Percentiles rank a stretch among this genome's conserved stretches.
phyloP scores from a whole-genome alignment of 306 rosid genomes.

The Aeschynomene evenia region DNA sequence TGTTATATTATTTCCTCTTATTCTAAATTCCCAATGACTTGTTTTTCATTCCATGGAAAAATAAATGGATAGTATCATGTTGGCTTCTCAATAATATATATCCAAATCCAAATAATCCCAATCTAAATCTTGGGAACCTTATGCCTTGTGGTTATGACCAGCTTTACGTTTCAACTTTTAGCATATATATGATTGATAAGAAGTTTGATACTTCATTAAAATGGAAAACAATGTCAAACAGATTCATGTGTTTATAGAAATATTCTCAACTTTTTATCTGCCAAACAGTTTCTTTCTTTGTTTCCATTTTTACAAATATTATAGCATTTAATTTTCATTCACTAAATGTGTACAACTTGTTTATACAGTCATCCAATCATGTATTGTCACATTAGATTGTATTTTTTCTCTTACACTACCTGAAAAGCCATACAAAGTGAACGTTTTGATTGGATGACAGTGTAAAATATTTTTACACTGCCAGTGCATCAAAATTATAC shows the following conservation, averaged over 20 bases:
- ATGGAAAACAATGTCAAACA: not conserved
- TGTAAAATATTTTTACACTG: too few species aligned
- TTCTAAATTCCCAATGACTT: not conserved
- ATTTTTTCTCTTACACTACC: too few species aligned
- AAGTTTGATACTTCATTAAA: not conserved
- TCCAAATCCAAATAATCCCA: not conserved
- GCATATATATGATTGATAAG: not conserved
- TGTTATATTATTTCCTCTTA: not conserved
- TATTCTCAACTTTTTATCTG: conserved; percentile 6
- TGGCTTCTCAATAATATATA: not conserved
- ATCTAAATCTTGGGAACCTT: conserved; percentile 1
- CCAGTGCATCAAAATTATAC: too few species aligned
- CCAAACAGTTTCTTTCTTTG: not conserved
- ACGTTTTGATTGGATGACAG: too few species aligned
- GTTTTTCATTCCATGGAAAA: not conserved
- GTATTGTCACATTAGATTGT: too few species aligned
- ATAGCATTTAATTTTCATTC: too few species aligned
- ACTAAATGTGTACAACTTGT: too few species aligned
- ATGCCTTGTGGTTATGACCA: not conserved
- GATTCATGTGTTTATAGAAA: not conserved
- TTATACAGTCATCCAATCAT: too few species aligned
- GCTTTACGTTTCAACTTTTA: not conserved
- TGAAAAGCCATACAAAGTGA: too few species aligned
- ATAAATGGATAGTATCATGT: not conserved
- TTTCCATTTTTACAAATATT: not conserved